These are phyloP conservation scores for Polychaeton citri DNA, from an alignment of 2,329 filamentous ascomycete species.

Conservation along the genomic window DNA sequence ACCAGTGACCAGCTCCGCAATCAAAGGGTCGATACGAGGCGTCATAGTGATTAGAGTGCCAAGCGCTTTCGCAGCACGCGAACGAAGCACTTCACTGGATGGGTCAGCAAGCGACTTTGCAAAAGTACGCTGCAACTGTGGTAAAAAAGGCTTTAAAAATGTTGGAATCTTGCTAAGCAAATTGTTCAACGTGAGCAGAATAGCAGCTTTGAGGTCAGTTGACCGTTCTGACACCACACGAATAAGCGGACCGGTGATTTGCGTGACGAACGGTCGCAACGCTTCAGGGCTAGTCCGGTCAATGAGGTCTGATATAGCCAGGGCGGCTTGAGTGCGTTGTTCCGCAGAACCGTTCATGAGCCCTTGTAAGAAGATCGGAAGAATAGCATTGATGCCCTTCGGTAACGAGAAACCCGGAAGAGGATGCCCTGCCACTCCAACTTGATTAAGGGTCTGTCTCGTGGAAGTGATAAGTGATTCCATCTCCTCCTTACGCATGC, in stretches of 20 bases:
- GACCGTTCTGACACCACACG: slow-evolving; percentile 95
- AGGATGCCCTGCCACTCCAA: slow-evolving; percentile 74
- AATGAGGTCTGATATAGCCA: slow-evolving; percentile 91
- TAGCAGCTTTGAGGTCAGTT: slow-evolving; percentile 89
- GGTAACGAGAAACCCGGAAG: slow-evolving; percentile 79
- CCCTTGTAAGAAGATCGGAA: slow-evolving; percentile 95
- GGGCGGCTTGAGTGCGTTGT: slow-evolving; percentile 78
- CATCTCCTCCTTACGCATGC: slow-evolving; percentile 94
- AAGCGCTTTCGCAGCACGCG: slow-evolving; percentile 80
- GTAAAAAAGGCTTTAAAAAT: slow-evolving; percentile 91
- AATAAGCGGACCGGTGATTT: slow-evolving; percentile 94
- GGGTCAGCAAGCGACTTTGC: slow-evolving; percentile 90
- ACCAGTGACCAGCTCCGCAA: slow-evolving; percentile 84
- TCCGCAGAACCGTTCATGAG: slow-evolving; percentile 92
- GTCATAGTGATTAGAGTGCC: slow-evolving; percentile 94
- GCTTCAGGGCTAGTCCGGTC: slow-evolving; percentile 81
- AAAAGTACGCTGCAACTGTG: slow-evolving; percentile 91
- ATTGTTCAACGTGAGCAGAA: slow-evolving; percentile 87
- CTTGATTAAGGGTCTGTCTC: slow-evolving; percentile 70
- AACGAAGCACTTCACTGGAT: slow-evolving; percentile 75
- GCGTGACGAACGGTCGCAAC: slow-evolving; percentile 87
- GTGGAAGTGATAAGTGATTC: slow-evolving; percentile 80
- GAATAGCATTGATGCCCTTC: slow-evolving; percentile 90
- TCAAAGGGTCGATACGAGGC: slow-evolving; percentile 86
- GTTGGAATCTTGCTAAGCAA: slow-evolving; percentile 91